These are phyloP conservation scores for Yamadazyma nakazawae DNA, from an alignment of 805 yeast species.

Conservation along the genomic window DNA sequence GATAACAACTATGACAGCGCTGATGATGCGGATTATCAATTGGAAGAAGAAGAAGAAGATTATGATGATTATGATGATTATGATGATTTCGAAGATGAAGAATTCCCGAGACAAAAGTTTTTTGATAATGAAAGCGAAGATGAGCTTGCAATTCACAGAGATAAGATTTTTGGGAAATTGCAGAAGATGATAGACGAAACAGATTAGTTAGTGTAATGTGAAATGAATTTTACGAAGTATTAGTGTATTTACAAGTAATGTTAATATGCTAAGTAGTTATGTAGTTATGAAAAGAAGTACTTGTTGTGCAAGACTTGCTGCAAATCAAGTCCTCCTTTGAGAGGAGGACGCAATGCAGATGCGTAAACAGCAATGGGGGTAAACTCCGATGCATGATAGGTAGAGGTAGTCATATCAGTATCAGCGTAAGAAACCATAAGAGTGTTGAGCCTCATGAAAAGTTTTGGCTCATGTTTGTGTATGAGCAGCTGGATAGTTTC, in stretches of 20 bases:
- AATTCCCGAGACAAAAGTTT: slow-evolving; percentile 47
- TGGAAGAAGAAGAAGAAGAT: slow-evolving; percentile 8
- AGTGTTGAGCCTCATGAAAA: slow-evolving; percentile 15
- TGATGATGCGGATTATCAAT: slow-evolving; percentile 11
- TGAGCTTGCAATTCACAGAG: slow-evolving; percentile 61
- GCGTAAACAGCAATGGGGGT: slow-evolving; percentile 33
- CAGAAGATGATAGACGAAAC: slow-evolving; percentile 52
- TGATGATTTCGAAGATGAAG: slow-evolving; percentile 27
- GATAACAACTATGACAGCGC: slow-evolving; percentile 12
- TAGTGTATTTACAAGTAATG: neutral
- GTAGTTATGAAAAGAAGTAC: slow-evolving; percentile 33
- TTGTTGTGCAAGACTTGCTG: slow-evolving; percentile 28
- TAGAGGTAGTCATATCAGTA: neutral
- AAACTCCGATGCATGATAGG: slow-evolving; percentile 7
- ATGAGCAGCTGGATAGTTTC: slow-evolving; percentile 13
- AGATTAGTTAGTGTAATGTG: neutral
- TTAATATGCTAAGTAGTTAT: neutral
- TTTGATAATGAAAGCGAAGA: slow-evolving; percentile 56
- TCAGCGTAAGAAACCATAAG: slow-evolving; percentile 5
- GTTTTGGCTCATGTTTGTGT: slow-evolving; percentile 20
- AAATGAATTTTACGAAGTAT: neutral
- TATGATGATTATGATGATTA: slow-evolving; percentile 22
- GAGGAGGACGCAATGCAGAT: slow-evolving; percentile 24
- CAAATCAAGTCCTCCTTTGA: slow-evolving; percentile 32
- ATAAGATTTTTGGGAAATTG: slow-evolving; percentile 54